phyloP scores from a whole-genome alignment of 441 rosid species.

The Arabidopsis hybrid region DNA sequence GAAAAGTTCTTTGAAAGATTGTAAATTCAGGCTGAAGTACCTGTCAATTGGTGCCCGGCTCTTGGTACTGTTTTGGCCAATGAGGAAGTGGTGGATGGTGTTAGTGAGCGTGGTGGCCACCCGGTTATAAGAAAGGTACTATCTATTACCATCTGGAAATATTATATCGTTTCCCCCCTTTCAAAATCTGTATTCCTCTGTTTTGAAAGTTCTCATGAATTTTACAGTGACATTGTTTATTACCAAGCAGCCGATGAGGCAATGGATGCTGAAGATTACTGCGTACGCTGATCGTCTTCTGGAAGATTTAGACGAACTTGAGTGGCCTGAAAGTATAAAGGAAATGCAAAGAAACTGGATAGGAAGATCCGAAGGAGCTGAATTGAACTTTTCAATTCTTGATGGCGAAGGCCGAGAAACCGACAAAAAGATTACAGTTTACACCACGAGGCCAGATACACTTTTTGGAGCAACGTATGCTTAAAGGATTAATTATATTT shows the following conservation, averaged over 20 bases:
- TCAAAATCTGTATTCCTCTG: slow-evolving; percentile 40
- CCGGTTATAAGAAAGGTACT: slow-evolving; percentile 95
- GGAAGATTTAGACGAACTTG: slow-evolving; percentile 89
- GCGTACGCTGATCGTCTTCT: slow-evolving; percentile 96
- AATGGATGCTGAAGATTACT: slow-evolving; percentile 98
- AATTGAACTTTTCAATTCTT: slow-evolving; percentile 69
- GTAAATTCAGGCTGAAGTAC: slow-evolving; percentile 86
- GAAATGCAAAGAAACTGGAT: slow-evolving; percentile 99
- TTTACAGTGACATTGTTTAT: slow-evolving; percentile 97
- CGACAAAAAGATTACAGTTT: slow-evolving; percentile 67
- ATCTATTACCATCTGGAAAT: slow-evolving; percentile 13
- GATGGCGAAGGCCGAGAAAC: slow-evolving; percentile 62
- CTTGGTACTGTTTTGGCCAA: slow-evolving; percentile 99
- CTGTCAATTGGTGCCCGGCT: slow-evolving; percentile 99
- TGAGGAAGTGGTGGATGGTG: slow-evolving; percentile 98
- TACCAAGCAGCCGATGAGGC: slow-evolving; percentile 99
- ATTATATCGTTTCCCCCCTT: not conserved
- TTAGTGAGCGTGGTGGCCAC: slow-evolving; percentile 97
- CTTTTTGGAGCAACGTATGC: slow-evolving; percentile 91
- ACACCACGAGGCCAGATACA: slow-evolving; percentile 93
- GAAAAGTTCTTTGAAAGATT: slow-evolving; percentile 41
- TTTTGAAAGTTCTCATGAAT: slow-evolving; percentile 75
- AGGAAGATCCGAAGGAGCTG: slow-evolving; percentile 95
- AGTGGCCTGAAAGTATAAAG: slow-evolving; percentile 95
- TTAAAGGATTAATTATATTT: slow-evolving; percentile 31